These are phyloP conservation scores for Neoboletus subvelutipes DNA, from an alignment of 768 basidiomycete genomes.

Conservation along the genomic window DNA sequence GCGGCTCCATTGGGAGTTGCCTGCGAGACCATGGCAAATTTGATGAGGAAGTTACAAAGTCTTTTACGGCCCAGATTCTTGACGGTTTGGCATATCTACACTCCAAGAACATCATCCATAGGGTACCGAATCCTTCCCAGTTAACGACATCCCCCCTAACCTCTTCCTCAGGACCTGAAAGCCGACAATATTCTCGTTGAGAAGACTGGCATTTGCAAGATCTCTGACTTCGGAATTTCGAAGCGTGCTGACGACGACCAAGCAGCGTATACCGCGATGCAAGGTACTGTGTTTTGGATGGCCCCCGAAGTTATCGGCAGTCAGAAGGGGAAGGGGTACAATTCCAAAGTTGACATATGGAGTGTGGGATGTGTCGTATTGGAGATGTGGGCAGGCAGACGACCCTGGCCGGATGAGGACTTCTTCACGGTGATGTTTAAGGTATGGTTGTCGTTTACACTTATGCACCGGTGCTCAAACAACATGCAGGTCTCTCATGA, in stretches of 20 bases:
- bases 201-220: conserved; percentile 89
- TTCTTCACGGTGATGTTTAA: conserved; percentile 92
- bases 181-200: conserved; percentile 98
- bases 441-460: conserved; percentile 42
- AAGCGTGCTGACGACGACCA: conserved; percentile 89
- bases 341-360: conserved; percentile 98
- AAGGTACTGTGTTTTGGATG: conserved; percentile 99
- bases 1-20: conserved; percentile 91
- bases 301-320: conserved; percentile 92
- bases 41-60: conserved; percentile 87
- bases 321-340: conserved; percentile 81
- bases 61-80: conserved; percentile 90
- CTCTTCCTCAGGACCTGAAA: conserved; percentile 74
- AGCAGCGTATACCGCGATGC: conserved; percentile 87
- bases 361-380: conserved; percentile 97
- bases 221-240: conserved; percentile 98
- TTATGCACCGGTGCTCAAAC: neutral
- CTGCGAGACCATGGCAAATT: conserved; percentile 91
- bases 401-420: conserved; percentile 93
- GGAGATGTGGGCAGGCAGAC: conserved; percentile 98
- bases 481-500: conserved; percentile 72
- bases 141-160: conserved; percentile 7
- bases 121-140: conserved; percentile 47
- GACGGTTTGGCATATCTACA: conserved; percentile 92
- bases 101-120: conserved; percentile 85